Conservation (phyloP, 1,284 basidiomycete species). For the Singerocomus inundabilis region DNA sequence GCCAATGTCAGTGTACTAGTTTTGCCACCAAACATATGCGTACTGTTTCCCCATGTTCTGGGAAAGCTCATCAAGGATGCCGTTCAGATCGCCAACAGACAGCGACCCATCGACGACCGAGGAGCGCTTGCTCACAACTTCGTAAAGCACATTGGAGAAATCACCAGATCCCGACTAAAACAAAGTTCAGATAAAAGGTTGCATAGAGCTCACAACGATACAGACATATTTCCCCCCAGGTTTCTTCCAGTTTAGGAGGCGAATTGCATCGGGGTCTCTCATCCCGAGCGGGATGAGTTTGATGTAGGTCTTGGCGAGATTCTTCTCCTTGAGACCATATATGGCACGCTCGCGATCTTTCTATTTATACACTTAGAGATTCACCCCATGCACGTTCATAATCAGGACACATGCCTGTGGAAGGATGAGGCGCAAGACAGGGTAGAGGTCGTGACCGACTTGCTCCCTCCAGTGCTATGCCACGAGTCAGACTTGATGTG, state of each 20-base stretch:
- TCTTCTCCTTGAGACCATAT: slow-evolving; percentile 91
- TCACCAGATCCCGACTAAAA: slow-evolving; percentile 71
- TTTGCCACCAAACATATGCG: slow-evolving; percentile 5
- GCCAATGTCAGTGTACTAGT: neutral
- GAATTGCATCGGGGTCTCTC: slow-evolving; percentile 75
- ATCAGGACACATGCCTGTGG: slow-evolving; percentile 55
- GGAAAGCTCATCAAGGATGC: slow-evolving; percentile 73
- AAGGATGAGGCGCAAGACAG: slow-evolving; percentile 70
- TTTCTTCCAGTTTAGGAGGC: slow-evolving; percentile 87
- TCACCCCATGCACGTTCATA: neutral
- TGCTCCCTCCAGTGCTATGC: slow-evolving; percentile 73
- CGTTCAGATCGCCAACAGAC: slow-evolving; percentile 79
- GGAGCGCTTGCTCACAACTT: slow-evolving; percentile 82
- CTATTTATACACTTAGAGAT: slow-evolving; percentile 40
- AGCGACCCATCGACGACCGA: slow-evolving; percentile 77
- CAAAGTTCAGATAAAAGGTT: neutral
- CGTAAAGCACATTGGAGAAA: slow-evolving; percentile 81
- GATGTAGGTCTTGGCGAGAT: slow-evolving; percentile 87
- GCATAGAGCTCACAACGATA: slow-evolving; percentile 1
- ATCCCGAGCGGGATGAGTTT: slow-evolving; percentile 79
- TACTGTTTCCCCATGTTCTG: slow-evolving; percentile 68
- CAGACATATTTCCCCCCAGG: slow-evolving; percentile 68
- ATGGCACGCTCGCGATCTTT: slow-evolving; percentile 88
- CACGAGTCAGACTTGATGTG: slow-evolving; percentile 6
- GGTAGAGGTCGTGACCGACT: slow-evolving; percentile 72